phyloP scores from a whole-genome alignment of 192 early-diverging fungal genomes.

The Coemansia sp. region DNA sequence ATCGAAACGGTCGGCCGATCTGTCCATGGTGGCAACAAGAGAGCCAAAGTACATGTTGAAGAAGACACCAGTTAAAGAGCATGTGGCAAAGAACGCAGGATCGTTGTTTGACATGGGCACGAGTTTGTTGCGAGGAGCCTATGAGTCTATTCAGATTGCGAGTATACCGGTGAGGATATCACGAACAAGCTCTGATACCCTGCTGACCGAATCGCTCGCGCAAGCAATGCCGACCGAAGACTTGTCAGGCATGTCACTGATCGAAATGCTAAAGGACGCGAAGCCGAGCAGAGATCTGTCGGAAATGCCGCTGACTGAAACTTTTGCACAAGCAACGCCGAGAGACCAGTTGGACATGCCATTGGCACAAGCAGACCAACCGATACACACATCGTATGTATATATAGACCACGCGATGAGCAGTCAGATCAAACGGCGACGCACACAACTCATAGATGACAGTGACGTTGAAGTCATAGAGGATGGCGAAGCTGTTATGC shows the following conservation, averaged over 20 bases:
- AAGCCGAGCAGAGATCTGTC: too few relatives aligned
- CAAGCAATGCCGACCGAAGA: too few relatives aligned
- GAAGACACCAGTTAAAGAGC: background rate
- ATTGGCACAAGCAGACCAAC: too few relatives aligned
- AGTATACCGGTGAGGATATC: background rate
- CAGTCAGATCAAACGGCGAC: background rate
- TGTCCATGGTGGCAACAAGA: conserved; percentile 13
- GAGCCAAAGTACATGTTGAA: conserved; percentile 21
- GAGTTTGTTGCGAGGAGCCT: conserved; percentile 4
- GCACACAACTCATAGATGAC: too few relatives aligned
- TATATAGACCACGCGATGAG: conserved; percentile 23
- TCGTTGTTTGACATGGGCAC: conserved; percentile 20
- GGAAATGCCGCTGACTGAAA: too few relatives aligned
- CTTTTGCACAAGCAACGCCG: too few relatives aligned
- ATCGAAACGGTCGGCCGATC: background rate
- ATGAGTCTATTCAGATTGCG: background rate
- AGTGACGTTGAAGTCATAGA: background rate
- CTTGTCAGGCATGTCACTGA: too few relatives aligned
- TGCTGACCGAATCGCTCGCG: background rate
- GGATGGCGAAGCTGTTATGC: background rate
- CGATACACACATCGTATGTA: background rate
- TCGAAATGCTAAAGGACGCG: too few relatives aligned
- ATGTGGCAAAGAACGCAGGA: background rate
- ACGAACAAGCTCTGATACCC: background rate
- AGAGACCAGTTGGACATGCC: too few relatives aligned